Conservation (phyloP, 2,329 filamentous ascomycete species). For the Endoconidiophora polonica region DNA sequence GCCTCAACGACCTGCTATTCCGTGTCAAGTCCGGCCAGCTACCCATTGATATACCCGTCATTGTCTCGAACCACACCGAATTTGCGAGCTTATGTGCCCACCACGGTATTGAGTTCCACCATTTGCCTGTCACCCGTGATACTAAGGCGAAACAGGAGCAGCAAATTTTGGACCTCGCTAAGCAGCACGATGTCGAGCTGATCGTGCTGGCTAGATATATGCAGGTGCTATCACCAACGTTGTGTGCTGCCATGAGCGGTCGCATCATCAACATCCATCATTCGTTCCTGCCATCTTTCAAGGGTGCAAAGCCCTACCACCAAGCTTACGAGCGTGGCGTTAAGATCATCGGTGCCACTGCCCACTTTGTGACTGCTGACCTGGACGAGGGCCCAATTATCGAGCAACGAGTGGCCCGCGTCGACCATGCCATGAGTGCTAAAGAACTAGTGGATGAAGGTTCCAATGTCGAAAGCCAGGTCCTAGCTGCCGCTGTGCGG, state of each 20-base stretch:
- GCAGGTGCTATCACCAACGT: conserved; percentile 40
- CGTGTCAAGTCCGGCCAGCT: conserved; percentile 59
- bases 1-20: conserved; percentile 57
- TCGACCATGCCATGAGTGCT: conserved; percentile 60
- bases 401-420: conserved; percentile 63
- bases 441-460: conserved; percentile 66
- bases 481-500: conserved; percentile 65
- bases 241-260: conserved; percentile 58
- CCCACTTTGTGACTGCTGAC: conserved; percentile 74
- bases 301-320: conserved; percentile 77
- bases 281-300: conserved; percentile 72
- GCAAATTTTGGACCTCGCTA: conserved; percentile 53
- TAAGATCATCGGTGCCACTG: conserved; percentile 76
- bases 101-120: conserved; percentile 65
- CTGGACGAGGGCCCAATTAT: conserved; percentile 79
- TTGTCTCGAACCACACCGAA: conserved; percentile 71
- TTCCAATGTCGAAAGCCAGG: conserved; percentile 70
- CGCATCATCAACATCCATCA: conserved; percentile 88
- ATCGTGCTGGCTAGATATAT: conserved; percentile 73
- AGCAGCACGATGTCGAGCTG: conserved; percentile 54
- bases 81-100: conserved; percentile 50
- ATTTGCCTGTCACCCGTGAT: conserved; percentile 63
- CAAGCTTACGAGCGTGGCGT: conserved; percentile 75
- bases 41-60: conserved; percentile 56
- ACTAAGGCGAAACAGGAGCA: conserved; percentile 61